Evolutionary conservation across 371 early-diverging fungal genomes (phyloP).

Genomic region (Mortierella polycephala): DNA sequence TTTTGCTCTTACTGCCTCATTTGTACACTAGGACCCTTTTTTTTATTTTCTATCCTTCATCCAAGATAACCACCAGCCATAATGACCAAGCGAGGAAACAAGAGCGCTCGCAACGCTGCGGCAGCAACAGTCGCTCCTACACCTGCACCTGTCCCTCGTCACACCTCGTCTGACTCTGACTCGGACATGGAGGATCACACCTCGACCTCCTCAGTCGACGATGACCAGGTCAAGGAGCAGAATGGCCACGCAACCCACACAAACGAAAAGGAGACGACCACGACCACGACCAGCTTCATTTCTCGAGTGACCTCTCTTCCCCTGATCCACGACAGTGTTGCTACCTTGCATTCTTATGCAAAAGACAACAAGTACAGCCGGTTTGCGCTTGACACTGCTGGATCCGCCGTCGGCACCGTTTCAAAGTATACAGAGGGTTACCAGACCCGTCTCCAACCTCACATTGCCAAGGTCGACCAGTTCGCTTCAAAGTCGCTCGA

Average conservation of each 20-base stretch:
- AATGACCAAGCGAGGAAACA: conserved; percentile 32
- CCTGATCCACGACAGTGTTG: conserved; percentile 65
- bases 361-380: conserved; percentile 65
- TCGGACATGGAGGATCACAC: conserved; percentile 41
- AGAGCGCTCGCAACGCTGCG: neutral
- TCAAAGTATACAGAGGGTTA: conserved; percentile 59
- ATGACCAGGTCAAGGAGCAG: conserved; percentile 31
- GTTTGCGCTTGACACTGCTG: conserved; percentile 60
- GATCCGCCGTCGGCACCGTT: conserved; percentile 56
- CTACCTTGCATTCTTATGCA: conserved; percentile 63
- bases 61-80: conserved; percentile 20
- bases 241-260: conserved; percentile 25
- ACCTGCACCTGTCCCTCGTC: conserved; percentile 4
- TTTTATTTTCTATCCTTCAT: neutral
- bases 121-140: neutral
- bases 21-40: neutral
- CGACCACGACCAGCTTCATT: conserved; percentile 46
- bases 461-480: conserved; percentile 61
- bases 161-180: conserved; percentile 45
- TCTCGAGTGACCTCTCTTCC: conserved; percentile 69
- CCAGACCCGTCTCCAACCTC: conserved; percentile 58
- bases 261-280: conserved; percentile 2
- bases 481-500: conserved; percentile 73
- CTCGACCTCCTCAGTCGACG: conserved; percentile 49
- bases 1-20: too few relatives aligned